Evolutionary conservation across 2,329 filamentous ascomycete species (phyloP).

Genomic region (Fonsecaea pugnacius): DNA sequence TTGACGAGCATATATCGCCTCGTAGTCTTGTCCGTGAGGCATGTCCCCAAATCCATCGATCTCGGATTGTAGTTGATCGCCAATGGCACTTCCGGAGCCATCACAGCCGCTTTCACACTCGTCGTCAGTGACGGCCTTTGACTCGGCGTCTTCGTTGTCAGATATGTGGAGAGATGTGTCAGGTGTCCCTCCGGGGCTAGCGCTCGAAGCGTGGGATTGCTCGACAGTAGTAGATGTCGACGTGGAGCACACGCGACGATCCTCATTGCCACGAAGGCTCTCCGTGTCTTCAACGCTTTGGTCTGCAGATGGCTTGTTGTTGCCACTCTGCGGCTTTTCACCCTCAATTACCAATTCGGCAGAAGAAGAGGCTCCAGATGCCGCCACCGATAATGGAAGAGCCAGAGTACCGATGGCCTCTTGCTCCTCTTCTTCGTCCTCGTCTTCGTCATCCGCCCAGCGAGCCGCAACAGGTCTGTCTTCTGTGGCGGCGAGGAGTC

Average conservation of each 20-base stretch:
- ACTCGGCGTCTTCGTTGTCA: conserved; percentile 6
- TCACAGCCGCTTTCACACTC: not conserved
- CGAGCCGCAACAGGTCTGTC: not conserved
- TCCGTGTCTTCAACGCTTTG: not conserved
- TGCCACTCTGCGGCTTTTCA: not conserved
- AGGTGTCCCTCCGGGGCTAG: not conserved
- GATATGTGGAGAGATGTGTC: not conserved
- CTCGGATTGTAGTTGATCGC: not conserved
- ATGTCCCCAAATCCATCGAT: not conserved
- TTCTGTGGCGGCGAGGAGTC: not conserved
- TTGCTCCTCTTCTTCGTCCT: not conserved
- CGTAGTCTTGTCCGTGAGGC: not conserved
- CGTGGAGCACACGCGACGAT: conserved; percentile 6
- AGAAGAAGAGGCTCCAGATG: not conserved
- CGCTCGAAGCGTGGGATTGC: not conserved
- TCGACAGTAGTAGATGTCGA: not conserved
- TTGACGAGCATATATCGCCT: not conserved
- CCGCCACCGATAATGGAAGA: not conserved
- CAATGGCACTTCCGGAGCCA: not conserved
- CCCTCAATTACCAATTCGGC: not conserved
- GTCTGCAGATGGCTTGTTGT: not conserved
- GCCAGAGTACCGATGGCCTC: not conserved
- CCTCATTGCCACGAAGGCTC: not conserved
- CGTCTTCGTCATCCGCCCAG: conserved; percentile 19
- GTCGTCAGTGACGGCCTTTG: not conserved